Evolutionary conservation across 2,329 filamentous ascomycete species (phyloP), one percentile per base, ranked within the genome.

Genomic region (Whalleya microplaca): DNA sequence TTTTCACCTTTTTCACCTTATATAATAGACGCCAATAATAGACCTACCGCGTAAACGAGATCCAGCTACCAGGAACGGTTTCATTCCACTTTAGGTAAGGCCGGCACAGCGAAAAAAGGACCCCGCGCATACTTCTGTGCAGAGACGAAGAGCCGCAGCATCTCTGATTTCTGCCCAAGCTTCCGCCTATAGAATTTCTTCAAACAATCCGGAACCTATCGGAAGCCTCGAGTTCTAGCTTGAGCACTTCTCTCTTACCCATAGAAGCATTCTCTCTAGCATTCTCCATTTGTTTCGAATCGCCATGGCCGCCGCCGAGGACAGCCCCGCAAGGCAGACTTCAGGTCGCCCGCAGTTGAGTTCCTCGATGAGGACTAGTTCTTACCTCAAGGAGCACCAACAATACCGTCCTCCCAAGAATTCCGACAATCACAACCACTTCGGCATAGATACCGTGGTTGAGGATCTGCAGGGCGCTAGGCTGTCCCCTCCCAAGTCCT

Each of bases 371-470:
- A 80, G 84, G 67, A 85, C 81, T 75, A 83, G 80, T 71, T 87
- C 84, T 14, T 87, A 84, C 67, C 75, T 87, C 54, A 79, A 80
- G 69, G 84, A 87, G 63, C 82, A 87, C 66, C 84, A 87, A 71
- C 83, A 87, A 67, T 86, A 85, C 63, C 82, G 84, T 47, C 81
- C 83, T 27, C 82, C 83, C 10, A 73, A 75, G 56, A 77, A 78
- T 58, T 76, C 80, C 45, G 84, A 86, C 23, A 76, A 75, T 55
- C 79, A 82, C 68, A 76, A 75, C 55, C 79, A 82, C 69, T 84
- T 84, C 61, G 84, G 84, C 59, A 88, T 88, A 64, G 85, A 88
- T 68, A 85, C 84, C 45, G 84, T 88, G 16, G 80, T 88, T 49
- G 85, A 88, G 70, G 81, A 84, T 57, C 66, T 80, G 29, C 73